Evolutionary conservation across 495 filamentous ascomycete genomes (phyloP).

Genomic region (Cetradonia linearis): DNA sequence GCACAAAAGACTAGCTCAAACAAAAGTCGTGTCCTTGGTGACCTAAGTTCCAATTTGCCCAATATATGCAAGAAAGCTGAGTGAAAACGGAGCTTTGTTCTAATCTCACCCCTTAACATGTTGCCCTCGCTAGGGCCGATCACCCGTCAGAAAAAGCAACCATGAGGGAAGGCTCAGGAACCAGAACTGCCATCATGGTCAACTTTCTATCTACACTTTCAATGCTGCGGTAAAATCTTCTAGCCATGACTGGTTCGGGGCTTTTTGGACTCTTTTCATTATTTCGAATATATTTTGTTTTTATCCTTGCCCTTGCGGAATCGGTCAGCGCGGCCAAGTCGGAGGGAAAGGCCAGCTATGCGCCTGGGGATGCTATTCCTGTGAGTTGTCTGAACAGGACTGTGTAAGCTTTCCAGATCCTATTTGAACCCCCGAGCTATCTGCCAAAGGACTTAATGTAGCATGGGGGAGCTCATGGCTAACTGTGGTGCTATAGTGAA

Average conservation of each 20-base stretch:
- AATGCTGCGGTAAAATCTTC: slow-evolving; percentile 7
- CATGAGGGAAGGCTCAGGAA: background rate
- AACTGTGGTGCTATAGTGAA: slow-evolving; percentile 31
- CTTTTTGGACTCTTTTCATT: background rate
- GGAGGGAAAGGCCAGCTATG: slow-evolving; percentile 43
- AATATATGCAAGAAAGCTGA: too few species aligned
- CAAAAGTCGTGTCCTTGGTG: background rate
- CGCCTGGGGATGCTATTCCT: slow-evolving; percentile 43
- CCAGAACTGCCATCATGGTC: background rate
- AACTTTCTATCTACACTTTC: background rate
- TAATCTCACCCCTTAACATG: background rate
- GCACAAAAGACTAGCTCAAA: background rate
- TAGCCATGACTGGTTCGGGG: background rate
- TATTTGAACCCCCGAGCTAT: background rate
- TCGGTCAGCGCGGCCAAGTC: slow-evolving; percentile 18
- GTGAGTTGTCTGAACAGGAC: slow-evolving; percentile 59
- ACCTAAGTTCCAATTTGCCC: background rate
- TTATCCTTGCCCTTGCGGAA: slow-evolving; percentile 13
- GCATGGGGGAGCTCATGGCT: slow-evolving; percentile 6
- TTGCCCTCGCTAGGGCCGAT: slow-evolving; percentile 6
- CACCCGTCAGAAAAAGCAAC: slow-evolving; percentile 1
- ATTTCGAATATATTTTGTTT: background rate
- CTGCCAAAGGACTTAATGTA: background rate
- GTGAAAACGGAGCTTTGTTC: background rate
- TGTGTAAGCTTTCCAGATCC: slow-evolving; percentile 39